These are phyloP conservation scores for Schoenoplectus tabernaemontani DNA, from an alignment of 202 grass and related monocot species.

Conservation along the genomic window DNA sequence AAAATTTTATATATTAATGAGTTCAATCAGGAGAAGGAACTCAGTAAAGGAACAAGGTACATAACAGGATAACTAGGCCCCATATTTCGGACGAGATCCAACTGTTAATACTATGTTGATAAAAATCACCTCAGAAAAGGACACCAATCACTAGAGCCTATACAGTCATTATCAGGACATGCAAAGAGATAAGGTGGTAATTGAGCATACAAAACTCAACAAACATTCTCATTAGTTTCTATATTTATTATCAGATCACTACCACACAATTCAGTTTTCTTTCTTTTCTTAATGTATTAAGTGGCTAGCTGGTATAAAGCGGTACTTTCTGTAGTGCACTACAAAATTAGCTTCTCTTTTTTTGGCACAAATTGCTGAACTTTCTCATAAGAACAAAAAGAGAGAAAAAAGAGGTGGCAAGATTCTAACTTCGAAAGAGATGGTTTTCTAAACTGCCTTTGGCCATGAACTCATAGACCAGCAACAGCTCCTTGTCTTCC, in stretches of 20 bases:
- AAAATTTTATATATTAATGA: no score
- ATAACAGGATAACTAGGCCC: neutral
- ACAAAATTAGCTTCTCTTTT: neutral
- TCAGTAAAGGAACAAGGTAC: neutral
- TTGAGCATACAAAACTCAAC: neutral
- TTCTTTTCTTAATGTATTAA: neutral
- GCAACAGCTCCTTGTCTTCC: constrained; percentile 68
- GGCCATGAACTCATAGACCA: constrained; percentile 84
- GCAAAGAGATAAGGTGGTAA: neutral
- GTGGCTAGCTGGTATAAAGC: constrained; percentile 5
- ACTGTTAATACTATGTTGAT: neutral
- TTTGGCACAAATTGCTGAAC: neutral
- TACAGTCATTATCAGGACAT: neutral
- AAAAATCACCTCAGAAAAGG: constrained; percentile 4
- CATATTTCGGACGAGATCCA: neutral
- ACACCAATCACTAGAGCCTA: neutral
- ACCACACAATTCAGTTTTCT: neutral
- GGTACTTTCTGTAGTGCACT: neutral
- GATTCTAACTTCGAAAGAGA: constrained; percentile 79
- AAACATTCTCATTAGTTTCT: neutral
- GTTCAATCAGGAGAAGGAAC: neutral
- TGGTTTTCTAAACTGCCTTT: constrained; percentile 92
- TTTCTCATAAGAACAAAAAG: no score
- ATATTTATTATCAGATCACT: no score
- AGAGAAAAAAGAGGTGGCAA: neutral